Base-by-base conservation (phyloP, 495 filamentous ascomycete genomes). In the Tuber melanosporum region DNA sequence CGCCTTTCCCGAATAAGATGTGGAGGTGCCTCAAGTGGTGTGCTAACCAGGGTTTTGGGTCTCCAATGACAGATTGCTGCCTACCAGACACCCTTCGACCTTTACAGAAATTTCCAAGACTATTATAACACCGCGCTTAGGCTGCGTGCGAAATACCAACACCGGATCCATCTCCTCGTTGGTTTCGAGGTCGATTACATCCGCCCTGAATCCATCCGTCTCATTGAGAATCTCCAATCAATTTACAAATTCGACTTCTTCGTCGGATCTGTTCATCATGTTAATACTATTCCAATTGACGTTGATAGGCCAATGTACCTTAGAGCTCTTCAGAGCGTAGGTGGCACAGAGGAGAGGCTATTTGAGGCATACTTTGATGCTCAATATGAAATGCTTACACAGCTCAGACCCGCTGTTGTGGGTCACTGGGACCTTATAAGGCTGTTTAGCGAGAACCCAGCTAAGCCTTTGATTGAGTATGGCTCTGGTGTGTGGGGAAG, bases 181-280 rank as follows among this genome's bases (percentile, higher is more conserved):
- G 95, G 92, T 70, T 96, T 98, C 84, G 96, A 99, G 84, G 88
- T 88, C 74, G 96, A 99, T 81, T 98, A 92, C 90, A 94, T 97
- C 79, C 90, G 94, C 4, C 88, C 90, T 0, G 86, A 86, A 20
- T 94, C 92, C 73, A 82, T 83, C 8, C 26, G 82, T 1, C 84
- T 93, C 45, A 90, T 97, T 71, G 76, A 85, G 14, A 75, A 81
- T 14, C 89, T 96, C 0, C 85, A 92, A 20, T 82, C 86, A 3
- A 86, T 89, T 42, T 88, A 91, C 73, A 84, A 85, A 22, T 88
- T 96, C 75, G 94, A 98, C 82, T 91, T 95, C 85, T 95, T 96
- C 85, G 85, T 99, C 82, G 95, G 96, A 32, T 94, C 92, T 3
- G 87, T 98, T 43, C 95, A 99, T 85, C 95, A 99, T 85, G 91